Evolutionary conservation across 305 asterid genomes (phyloP).

Genomic region (Solanum aculeatissimum): DNA sequence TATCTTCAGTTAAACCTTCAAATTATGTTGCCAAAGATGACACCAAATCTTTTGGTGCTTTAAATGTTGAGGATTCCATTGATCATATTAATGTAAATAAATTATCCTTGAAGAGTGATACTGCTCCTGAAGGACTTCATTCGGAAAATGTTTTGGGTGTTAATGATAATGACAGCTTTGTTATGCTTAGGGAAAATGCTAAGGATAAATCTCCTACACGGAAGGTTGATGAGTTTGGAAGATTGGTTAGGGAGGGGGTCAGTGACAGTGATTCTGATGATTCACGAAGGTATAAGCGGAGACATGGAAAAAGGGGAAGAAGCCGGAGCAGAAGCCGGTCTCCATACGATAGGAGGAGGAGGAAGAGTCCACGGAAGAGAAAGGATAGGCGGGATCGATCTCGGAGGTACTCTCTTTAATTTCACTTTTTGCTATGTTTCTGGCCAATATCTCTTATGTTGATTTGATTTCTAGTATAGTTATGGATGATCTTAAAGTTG

Average conservation of each 20-base stretch:
- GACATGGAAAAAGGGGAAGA: constrained; percentile 50
- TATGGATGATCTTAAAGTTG: constrained; percentile 1
- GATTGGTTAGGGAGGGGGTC: constrained; percentile 71
- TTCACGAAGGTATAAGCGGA: constrained; percentile 38
- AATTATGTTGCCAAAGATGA: constrained; percentile 14
- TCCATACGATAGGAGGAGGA: constrained; percentile 50
- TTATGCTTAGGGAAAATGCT: constrained; percentile 14
- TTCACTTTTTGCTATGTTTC: neutral
- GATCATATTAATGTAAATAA: constrained; percentile 13
- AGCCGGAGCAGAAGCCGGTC: constrained; percentile 68
- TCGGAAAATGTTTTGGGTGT: constrained; percentile 12
- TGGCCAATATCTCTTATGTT: neutral
- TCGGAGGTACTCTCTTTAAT: constrained; percentile 51
- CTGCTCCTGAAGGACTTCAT: constrained; percentile 2
- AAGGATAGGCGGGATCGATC: constrained; percentile 59
- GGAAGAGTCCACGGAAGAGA: constrained; percentile 68
- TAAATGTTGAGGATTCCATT: constrained; percentile 16
- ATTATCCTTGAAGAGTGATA: constrained; percentile 17
- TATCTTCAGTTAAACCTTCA: neutral
- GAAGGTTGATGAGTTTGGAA: constrained; percentile 85
- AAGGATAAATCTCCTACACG: constrained; percentile 18
- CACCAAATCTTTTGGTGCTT: constrained; percentile 4
- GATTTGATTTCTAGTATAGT: neutral
- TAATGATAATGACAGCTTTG: constrained; percentile 15
- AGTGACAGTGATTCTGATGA: constrained; percentile 72